A percentile compares a stretch with the other conserved stretches of the same genome.
Evolutionary conservation across 2,329 filamentous ascomycete species (phyloP).

Genomic region (Diplocarpon rosae): DNA sequence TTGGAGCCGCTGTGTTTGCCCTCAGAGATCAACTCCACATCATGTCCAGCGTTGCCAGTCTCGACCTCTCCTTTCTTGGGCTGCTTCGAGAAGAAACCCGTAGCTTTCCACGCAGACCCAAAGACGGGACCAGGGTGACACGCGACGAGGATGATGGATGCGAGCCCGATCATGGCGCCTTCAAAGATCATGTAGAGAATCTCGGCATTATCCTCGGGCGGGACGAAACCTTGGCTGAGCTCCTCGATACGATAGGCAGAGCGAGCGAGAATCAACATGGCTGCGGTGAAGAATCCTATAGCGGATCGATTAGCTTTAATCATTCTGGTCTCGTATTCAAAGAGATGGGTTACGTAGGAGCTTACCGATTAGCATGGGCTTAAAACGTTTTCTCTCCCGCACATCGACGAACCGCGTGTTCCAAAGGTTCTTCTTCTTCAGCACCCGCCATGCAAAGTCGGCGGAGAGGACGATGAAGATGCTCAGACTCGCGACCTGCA

Average conservation of each 20-base stretch:
- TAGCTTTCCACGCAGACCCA: conserved; percentile 8
- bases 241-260: conserved; percentile 47
- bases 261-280: conserved; percentile 43
- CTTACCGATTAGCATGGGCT: too few relatives aligned
- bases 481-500: conserved; percentile 41
- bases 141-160: conserved; percentile 23
- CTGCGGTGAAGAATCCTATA: conserved; percentile 29
- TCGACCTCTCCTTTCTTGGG: neutral
- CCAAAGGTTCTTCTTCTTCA: conserved; percentile 4
- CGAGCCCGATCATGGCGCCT: conserved; percentile 29
- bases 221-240: conserved; percentile 41
- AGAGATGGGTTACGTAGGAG: too few relatives aligned
- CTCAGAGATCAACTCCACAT: neutral
- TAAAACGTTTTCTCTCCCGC: conserved; percentile 9
- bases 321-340: too few relatives aligned
- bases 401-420: conserved; percentile 3
- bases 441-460: conserved; percentile 12
- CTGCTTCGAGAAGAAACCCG: neutral
- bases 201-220: conserved; percentile 36
- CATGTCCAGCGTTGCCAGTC: neutral
- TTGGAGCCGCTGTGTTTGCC: too few relatives aligned
- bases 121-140: conserved; percentile 27
- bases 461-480: conserved; percentile 24
- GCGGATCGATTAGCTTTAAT: too few relatives aligned
- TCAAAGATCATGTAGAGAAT: conserved; percentile 36